Conservation (phyloP, 2,329 filamentous ascomycete genomes). For the Pseudocercospora musae region DNA sequence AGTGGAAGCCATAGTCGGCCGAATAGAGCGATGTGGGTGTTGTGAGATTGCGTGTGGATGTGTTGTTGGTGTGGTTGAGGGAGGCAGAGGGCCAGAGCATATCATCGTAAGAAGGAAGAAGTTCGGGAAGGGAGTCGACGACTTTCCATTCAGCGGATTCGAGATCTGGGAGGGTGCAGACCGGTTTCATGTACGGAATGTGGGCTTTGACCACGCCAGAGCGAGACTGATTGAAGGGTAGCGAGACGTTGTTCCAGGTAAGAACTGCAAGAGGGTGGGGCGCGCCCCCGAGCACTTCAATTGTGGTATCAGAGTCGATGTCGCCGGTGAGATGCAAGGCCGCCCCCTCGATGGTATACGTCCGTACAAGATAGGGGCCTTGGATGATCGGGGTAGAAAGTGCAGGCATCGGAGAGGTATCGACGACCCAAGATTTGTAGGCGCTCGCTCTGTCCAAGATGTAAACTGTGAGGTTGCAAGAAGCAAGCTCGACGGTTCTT, state of each 20-base stretch:
- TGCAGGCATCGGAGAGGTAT: constrained; percentile 39
- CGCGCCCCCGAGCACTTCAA: constrained; percentile 66
- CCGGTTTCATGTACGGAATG: constrained; percentile 50
- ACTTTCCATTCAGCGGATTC: constrained; percentile 63
- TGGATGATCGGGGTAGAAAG: constrained; percentile 56
- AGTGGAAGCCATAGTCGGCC: constrained; percentile 71
- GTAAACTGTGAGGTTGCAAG: constrained; percentile 51
- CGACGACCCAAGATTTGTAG: constrained; percentile 67
- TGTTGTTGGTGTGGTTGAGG: constrained; percentile 59
- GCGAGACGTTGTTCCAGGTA: constrained; percentile 56
- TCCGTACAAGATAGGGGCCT: constrained; percentile 63
- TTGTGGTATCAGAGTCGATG: constrained; percentile 63
- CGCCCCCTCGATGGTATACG: constrained; percentile 52
- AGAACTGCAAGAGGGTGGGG: constrained; percentile 52
- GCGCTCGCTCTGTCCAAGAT: constrained; percentile 62
- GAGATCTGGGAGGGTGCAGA: constrained; percentile 57
- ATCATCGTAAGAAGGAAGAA: constrained; percentile 64
- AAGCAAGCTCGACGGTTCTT: constrained; percentile 50
- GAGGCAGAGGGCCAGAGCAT: constrained; percentile 62
- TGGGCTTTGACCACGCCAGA: constrained; percentile 50
- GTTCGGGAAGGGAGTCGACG: constrained; percentile 68
- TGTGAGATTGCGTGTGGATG: constrained; percentile 46
- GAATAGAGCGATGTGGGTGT: constrained; percentile 65
- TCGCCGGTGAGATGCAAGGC: constrained; percentile 65
- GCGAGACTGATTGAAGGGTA: constrained; percentile 29